phyloP scores from a whole-genome alignment of 208 protist genomes.

The Trypanosoma brucei region DNA sequence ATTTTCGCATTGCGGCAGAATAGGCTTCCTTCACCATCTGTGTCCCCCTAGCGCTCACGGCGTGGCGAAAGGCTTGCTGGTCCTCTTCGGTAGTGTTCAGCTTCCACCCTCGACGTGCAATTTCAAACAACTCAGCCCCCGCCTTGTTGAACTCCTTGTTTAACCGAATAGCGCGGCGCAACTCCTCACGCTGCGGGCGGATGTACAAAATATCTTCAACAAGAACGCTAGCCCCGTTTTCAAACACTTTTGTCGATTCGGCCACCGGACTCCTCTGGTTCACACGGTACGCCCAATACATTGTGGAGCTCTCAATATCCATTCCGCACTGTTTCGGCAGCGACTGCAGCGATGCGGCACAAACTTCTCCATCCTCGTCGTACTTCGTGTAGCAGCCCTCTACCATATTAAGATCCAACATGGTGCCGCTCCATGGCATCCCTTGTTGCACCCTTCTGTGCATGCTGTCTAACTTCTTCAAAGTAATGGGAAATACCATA shows the following conservation, averaged over 20 bases:
- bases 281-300: constrained; percentile 13
- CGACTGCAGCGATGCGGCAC: constrained; percentile 7
- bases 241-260: not conserved
- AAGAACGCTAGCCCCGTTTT: constrained; percentile 7
- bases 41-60: constrained; percentile 8
- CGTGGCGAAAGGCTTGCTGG: constrained; percentile 7
- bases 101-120: constrained; percentile 16
- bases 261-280: not conserved
- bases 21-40: constrained; percentile 1
- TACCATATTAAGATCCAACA: constrained; percentile 6
- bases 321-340: constrained; percentile 6
- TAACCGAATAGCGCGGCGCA: constrained; percentile 7
- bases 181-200: constrained; percentile 1
- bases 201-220: constrained; percentile 17
- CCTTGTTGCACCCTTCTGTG: constrained; percentile 3
- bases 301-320: constrained; percentile 15
- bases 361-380: constrained; percentile 1
- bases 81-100: constrained; percentile 10
- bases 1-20: constrained; percentile 20
- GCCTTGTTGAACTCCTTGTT: constrained; percentile 3
- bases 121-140: constrained; percentile 4
- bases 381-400: constrained; percentile 14
- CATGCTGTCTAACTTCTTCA: constrained; percentile 10
- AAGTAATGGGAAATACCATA: constrained; percentile 13
- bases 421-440: not conserved